These are phyloP conservation scores for Gonapodya sp. DNA, from an alignment of 192 early-diverging fungal genomes.

Conservation along the genomic window DNA sequence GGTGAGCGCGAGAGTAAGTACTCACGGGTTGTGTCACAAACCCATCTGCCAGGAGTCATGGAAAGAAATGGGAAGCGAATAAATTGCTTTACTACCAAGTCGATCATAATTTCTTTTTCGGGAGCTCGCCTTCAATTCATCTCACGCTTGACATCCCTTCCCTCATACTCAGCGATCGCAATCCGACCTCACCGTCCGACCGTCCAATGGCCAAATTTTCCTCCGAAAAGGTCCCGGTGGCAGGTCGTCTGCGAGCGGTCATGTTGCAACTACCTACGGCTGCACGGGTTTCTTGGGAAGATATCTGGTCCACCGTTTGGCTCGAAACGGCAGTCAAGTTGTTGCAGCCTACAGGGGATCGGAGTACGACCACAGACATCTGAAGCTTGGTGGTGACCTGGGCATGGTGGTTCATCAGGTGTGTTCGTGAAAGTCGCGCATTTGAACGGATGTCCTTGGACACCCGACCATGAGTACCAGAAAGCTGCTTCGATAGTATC, in stretches of 20 bases:
- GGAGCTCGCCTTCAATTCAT: too few species aligned
- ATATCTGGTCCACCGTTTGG: slow-evolving; percentile 85
- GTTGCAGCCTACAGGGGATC: slow-evolving; percentile 81
- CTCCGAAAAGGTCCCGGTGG: slow-evolving; percentile 58
- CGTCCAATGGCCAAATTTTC: slow-evolving; percentile 43
- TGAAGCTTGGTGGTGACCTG: slow-evolving; percentile 89
- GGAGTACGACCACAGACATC: slow-evolving; percentile 72
- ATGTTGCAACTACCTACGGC: slow-evolving; percentile 89
- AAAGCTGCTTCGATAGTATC: too few species aligned
- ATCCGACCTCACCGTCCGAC: slow-evolving; percentile 43
- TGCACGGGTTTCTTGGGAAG: slow-evolving; percentile 92
- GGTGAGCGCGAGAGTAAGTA: too few species aligned
- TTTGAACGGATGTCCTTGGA: slow-evolving; percentile 35
- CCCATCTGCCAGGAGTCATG: too few species aligned
- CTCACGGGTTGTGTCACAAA: too few species aligned
- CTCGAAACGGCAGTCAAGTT: slow-evolving; percentile 74
- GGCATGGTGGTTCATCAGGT: slow-evolving; percentile 89
- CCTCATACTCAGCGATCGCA: slow-evolving; percentile 42
- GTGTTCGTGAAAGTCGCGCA: too few species aligned
- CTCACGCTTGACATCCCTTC: too few species aligned
- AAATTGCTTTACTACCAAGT: too few species aligned
- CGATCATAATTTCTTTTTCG: too few species aligned
- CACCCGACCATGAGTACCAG: too few species aligned
- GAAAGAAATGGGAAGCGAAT: too few species aligned
- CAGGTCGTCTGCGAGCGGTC: slow-evolving; percentile 72